These are phyloP conservation scores for Trichosanthes truncata DNA, from an alignment of 306 rosid species.

Conservation along the genomic window DNA sequence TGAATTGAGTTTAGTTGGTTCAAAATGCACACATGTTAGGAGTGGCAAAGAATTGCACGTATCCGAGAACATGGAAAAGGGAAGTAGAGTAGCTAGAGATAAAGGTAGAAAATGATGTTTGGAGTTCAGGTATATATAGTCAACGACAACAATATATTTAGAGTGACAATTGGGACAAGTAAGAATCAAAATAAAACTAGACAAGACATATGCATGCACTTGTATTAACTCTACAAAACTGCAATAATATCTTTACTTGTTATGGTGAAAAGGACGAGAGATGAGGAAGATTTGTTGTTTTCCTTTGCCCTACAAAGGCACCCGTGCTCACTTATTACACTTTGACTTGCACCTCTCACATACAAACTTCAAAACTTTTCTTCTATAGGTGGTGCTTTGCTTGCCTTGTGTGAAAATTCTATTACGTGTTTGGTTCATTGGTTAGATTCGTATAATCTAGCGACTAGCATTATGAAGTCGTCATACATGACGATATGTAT, in stretches of 20 bases:
- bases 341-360: not conserved
- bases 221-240: not conserved
- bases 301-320: not conserved
- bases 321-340: not conserved
- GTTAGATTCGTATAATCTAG: not conserved
- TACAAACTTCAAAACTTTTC: not conserved
- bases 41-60: not conserved
- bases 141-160: not conserved
- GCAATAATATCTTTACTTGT: not conserved
- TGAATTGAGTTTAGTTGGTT: not conserved
- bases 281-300: not conserved
- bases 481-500: not conserved
- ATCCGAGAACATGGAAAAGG: not conserved
- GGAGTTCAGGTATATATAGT: not conserved
- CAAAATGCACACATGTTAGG: not conserved
- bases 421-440: not conserved
- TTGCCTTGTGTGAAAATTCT: not conserved
- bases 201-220: conserved; percentile 9
- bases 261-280: not conserved
- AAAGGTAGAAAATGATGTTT: not conserved
- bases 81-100: not conserved
- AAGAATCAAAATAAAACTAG: not conserved
- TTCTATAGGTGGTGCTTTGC: not conserved
- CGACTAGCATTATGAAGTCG: not conserved
- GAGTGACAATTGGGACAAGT: conserved; percentile 1